Base-by-base conservation (phyloP, 148 eudicot genomes). In the Silene conica region DNA sequence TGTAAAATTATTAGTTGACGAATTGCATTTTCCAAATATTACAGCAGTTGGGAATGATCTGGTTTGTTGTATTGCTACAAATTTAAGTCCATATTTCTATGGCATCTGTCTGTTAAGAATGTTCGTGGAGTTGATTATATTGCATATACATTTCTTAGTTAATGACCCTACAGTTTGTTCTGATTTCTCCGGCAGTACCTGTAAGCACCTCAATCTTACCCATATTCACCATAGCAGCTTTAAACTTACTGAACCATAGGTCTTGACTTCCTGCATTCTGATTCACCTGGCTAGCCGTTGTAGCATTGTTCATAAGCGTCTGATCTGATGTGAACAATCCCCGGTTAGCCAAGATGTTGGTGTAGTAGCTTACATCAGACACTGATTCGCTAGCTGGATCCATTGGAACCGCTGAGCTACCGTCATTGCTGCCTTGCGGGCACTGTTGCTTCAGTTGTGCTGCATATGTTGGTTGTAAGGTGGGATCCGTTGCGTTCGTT, bases 171-270 rank as follows among this genome's bases (percentile, higher is more conserved):
- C 78, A 76, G 68, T 76, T 69, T n/a, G 46, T 13, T n/a, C 78
- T 59, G 73, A 76, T 76, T 76, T 76, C 78, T 76, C 78, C 78
- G 3, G 66, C 48, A 46, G 67, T 69, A 10, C 73, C 79, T 19
- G 65, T 78, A 58, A 77, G 64, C 50, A 89, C 93, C 0, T 80
- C 84, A 23, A 87, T 87, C 21, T 46, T 67, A 59, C 91, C 88
- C 94, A 89, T 86, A 43, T 78, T 87, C 43, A 89, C 84, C 87
- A 89, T 87, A 20, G 94, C 89, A 31, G 73, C 79, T 7, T 80
- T 82, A 62, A 89, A 87, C 52, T 85, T 83, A 9, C 22, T 75
- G 62, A 52, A 55, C 90, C 93, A 87, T 4, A 76, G 68, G 20
- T 56, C 45, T 8, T 70, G 76, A 20, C 75, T 64, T 55, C n/a